These are phyloP conservation scores for Ascochyta viciae-villosae DNA, from an alignment of 2,329 filamentous ascomycete genomes.

Conservation along the genomic window DNA sequence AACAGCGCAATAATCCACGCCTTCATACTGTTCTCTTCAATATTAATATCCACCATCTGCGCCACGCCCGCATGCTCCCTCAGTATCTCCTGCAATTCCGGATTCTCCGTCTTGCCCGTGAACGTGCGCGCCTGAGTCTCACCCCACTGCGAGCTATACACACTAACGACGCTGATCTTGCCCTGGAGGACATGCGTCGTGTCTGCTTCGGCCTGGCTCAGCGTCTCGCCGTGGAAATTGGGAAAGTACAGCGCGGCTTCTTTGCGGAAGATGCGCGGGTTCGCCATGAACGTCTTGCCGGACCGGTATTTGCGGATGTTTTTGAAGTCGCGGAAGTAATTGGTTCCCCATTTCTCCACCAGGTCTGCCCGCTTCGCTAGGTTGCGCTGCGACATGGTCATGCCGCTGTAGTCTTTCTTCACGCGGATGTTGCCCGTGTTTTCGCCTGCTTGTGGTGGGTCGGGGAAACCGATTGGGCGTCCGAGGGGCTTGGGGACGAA, in stretches of 20 bases:
- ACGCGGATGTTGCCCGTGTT: slow-evolving; percentile 76
- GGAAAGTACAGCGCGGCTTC: slow-evolving; percentile 91
- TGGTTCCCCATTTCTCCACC: slow-evolving; percentile 77
- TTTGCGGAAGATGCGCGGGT: slow-evolving; percentile 80
- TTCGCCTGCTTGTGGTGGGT: slow-evolving; percentile 77
- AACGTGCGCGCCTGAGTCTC: slow-evolving; percentile 81
- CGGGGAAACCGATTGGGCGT: slow-evolving; percentile 81
- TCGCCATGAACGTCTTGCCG: slow-evolving; percentile 91
- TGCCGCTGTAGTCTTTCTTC: slow-evolving; percentile 42
- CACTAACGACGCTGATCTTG: slow-evolving; percentile 76
- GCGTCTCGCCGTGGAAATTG: slow-evolving; percentile 82
- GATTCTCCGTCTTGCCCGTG: slow-evolving; percentile 67
- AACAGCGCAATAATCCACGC: slow-evolving; percentile 64
- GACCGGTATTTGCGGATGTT: slow-evolving; percentile 77
- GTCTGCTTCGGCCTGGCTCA: slow-evolving; percentile 62
- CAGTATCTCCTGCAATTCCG: slow-evolving; percentile 71
- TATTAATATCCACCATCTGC: slow-evolving; percentile 85
- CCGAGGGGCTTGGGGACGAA: slow-evolving; percentile 62
- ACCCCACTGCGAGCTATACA: slow-evolving; percentile 88
- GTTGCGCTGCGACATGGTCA: slow-evolving; percentile 59
- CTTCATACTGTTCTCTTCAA: slow-evolving; percentile 79
- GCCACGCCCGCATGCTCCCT: slow-evolving; percentile 60
- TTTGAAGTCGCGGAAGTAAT: slow-evolving; percentile 95
- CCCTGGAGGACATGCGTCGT: slow-evolving; percentile 79
- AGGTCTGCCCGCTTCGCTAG: slow-evolving; percentile 76